Conservation (phyloP, 441 rosid species). For the Brassica hybrid region DNA sequence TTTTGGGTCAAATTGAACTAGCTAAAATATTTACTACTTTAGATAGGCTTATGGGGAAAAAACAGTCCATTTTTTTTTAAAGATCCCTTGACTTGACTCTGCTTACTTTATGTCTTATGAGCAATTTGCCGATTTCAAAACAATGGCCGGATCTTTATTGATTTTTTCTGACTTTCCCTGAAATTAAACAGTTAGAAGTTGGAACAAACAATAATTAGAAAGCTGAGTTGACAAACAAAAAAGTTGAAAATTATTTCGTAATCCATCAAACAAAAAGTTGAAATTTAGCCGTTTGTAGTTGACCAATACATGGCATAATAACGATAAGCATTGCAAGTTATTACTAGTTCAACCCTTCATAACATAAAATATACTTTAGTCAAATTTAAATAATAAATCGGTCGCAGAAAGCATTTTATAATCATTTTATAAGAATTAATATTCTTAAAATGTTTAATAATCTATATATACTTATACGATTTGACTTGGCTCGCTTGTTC, state of each 20-base stretch:
- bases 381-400: background rate
- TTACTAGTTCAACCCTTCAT: background rate
- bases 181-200: slow-evolving; percentile 33
- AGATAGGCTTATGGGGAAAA: background rate
- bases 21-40: background rate
- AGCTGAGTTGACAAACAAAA: slow-evolving; percentile 20
- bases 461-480: background rate
- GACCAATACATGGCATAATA: slow-evolving; percentile 18
- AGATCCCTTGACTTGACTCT: background rate
- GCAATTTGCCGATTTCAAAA: slow-evolving; percentile 4
- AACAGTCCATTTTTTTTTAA: background rate
- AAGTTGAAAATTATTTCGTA: slow-evolving; percentile 14
- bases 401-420: background rate
- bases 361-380: background rate
- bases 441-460: background rate
- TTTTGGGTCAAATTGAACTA: background rate
- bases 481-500: slow-evolving; percentile 9
- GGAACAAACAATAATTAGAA: slow-evolving; percentile 11
- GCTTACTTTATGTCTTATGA: background rate
- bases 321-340: slow-evolving; percentile 2
- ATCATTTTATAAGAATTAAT: background rate
- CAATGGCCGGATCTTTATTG: background rate
- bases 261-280: background rate
- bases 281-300: slow-evolving; percentile 23
- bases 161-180: background rate